Evolutionary conservation across 306 rosid genomes (phyloP), one percentile per base, ranked within the genome.

Genomic region (Sechiopsis laciniata): DNA sequence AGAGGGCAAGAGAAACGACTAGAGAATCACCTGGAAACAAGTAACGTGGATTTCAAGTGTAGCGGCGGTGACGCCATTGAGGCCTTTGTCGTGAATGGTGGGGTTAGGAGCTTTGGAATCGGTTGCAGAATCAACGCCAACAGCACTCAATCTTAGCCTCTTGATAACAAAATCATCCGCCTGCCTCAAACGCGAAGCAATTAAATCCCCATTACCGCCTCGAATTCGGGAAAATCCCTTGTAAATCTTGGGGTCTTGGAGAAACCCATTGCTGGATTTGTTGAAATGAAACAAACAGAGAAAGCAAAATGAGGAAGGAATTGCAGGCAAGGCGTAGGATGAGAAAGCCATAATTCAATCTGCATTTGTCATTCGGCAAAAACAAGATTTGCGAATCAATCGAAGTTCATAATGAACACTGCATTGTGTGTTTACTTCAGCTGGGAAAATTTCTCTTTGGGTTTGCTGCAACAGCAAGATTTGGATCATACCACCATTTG

Each of bases 21-120:
- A 77, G n/a, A 72, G 54, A 21, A 70, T 82, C 60, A 94, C 98
- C 98, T 86, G 99, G 74, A 84, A 91, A 74, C 99, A 95, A 50
- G 89, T 83, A 74, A 95, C 88, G 3, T 96, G 95, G 57, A 95
- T 88, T 80, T 95, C 97, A 74, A 80, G 80, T 10, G 78, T 70
- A 11, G 55, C 0, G 65, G 88, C 64, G 78, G 74, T 72, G 80
- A 74, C 69, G 55, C 76, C 79, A 72, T 74, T 11, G 21, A 71
- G 78, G 13, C 77, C 22, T 74, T 70, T 78, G 58, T 55, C 73
- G 32, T 86, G 86, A 6, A 72, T 58, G 84, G 77, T 75, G 88
- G 82, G 81, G n/a, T 80, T 81, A 75, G 82, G 56, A 62, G 73
- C 8, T 2, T 1, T 71, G n/a, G 55, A 21, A 45, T 40, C 26